These are phyloP conservation scores for Ligustrum vulgare DNA, from an alignment of 257 asterid genomes.

Conservation along the genomic window DNA sequence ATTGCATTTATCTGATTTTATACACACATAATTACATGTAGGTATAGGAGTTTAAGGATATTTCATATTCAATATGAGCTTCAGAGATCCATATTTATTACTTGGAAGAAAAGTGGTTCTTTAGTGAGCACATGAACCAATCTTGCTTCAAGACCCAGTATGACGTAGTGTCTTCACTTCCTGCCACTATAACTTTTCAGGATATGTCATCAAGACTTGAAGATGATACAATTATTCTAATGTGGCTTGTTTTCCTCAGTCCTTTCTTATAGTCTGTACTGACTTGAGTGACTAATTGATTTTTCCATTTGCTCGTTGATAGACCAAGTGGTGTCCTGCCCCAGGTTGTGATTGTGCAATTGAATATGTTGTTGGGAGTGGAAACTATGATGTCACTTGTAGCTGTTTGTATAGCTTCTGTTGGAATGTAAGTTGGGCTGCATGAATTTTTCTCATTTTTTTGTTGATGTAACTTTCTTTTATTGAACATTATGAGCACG, in stretches of 20 bases:
- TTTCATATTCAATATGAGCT: background rate
- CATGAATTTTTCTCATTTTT: constrained; percentile 15
- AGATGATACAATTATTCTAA: constrained; percentile 9
- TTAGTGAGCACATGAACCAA: background rate
- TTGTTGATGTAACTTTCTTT: constrained; percentile 17
- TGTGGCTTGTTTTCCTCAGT: constrained; percentile 14
- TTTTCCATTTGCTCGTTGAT: constrained; percentile 24
- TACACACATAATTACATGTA: constrained; percentile 1
- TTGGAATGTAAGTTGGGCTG: constrained; percentile 83
- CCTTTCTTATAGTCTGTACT: constrained; percentile 7
- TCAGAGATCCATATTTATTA: background rate
- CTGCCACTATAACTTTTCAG: constrained; percentile 11
- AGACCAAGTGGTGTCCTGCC: constrained; percentile 99
- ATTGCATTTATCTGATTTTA: background rate
- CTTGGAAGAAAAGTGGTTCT: background rate
- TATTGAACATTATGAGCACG: constrained; percentile 24
- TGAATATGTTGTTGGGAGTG: constrained; percentile 89
- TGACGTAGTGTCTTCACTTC: constrained; percentile 6
- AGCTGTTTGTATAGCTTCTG: constrained; percentile 89
- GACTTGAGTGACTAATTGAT: background rate
- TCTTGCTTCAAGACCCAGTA: background rate
- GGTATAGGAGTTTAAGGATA: background rate
- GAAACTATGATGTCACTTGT: constrained; percentile 91
- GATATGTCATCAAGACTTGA: constrained; percentile 3
- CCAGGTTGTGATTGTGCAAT: constrained; percentile 97